Conservation (phyloP, 768 basidiomycete species). For the Crassisporium funariophilum region DNA sequence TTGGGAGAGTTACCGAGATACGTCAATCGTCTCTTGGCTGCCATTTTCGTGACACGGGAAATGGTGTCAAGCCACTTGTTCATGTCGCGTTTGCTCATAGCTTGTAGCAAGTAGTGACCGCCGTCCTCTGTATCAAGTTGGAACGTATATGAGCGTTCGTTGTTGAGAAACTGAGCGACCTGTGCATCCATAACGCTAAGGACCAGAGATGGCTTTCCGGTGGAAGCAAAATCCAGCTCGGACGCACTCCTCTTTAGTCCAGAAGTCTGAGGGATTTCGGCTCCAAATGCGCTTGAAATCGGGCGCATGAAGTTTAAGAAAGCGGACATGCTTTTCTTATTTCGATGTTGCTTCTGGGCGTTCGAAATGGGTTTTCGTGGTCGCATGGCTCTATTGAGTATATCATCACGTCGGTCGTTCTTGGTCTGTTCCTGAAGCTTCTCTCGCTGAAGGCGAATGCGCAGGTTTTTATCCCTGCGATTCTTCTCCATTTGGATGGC, state of each 20-base stretch:
- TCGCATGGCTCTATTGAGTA: constrained; percentile 75
- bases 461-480: constrained; percentile 71
- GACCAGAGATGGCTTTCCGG: constrained; percentile 75
- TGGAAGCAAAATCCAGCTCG: constrained; percentile 74
- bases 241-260: constrained; percentile 59
- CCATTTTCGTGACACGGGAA: constrained; percentile 66
- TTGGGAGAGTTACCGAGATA: constrained; percentile 80
- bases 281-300: constrained; percentile 81
- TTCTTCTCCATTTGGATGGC: constrained; percentile 77
- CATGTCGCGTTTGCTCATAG: constrained; percentile 70
- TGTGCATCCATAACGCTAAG: constrained; percentile 74
- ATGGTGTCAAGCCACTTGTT: constrained; percentile 78
- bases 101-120: constrained; percentile 80
- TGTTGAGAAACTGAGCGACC: constrained; percentile 72
- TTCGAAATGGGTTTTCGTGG: constrained; percentile 48
- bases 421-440: constrained; percentile 74
- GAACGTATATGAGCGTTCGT: constrained; percentile 82
- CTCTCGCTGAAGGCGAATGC: constrained; percentile 71
- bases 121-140: constrained; percentile 87
- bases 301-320: constrained; percentile 89
- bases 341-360: constrained; percentile 74
- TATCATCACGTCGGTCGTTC: constrained; percentile 73
- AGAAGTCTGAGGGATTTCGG: constrained; percentile 51
- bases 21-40: constrained; percentile 77
- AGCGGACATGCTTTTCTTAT: constrained; percentile 87